phyloP scores from a whole-genome alignment of 768 basidiomycete genomes.

The Pholiota conissans region DNA sequence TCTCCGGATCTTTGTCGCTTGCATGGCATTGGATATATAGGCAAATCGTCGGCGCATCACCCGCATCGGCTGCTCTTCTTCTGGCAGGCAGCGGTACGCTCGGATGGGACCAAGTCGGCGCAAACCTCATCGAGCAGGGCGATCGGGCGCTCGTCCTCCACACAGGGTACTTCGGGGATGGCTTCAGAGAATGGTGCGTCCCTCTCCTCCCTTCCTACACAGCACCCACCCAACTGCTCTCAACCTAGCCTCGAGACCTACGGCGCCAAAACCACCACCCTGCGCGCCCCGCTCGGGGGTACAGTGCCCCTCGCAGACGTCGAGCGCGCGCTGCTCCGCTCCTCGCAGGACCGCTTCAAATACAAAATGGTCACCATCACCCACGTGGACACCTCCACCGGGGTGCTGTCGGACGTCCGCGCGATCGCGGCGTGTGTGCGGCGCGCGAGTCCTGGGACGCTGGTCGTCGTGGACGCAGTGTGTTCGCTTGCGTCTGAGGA shows the following conservation, averaged over 20 bases:
- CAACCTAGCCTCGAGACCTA: conserved; percentile 65
- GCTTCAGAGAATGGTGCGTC: conserved; percentile 75
- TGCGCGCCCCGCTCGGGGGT: conserved; percentile 70
- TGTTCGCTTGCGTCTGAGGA: conserved; percentile 93
- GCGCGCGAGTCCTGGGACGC: conserved; percentile 75
- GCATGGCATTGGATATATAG: no score
- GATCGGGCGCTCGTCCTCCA: conserved; percentile 77
- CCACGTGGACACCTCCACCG: conserved; percentile 87
- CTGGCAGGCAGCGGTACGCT: conserved; percentile 87
- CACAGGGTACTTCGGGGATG: conserved; percentile 89
- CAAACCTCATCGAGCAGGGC: conserved; percentile 76
- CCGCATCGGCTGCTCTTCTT: conserved; percentile 67
- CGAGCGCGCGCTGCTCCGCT: conserved; percentile 54
- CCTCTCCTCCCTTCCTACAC: background rate
- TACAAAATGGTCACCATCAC: conserved; percentile 87
- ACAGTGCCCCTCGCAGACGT: conserved; percentile 55
- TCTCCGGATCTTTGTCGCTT: no score
- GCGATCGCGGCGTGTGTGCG: conserved; percentile 66
- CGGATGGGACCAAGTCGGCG: conserved; percentile 90
- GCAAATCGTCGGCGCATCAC: conserved; percentile 62
- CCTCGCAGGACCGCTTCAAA: conserved; percentile 23
- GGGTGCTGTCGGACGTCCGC: conserved; percentile 79
- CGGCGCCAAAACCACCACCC: conserved; percentile 74
- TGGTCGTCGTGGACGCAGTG: conserved; percentile 84
- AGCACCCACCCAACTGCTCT: background rate